Conservation (phyloP, 306 rosid genomes). For the Glycine tomentella region DNA sequence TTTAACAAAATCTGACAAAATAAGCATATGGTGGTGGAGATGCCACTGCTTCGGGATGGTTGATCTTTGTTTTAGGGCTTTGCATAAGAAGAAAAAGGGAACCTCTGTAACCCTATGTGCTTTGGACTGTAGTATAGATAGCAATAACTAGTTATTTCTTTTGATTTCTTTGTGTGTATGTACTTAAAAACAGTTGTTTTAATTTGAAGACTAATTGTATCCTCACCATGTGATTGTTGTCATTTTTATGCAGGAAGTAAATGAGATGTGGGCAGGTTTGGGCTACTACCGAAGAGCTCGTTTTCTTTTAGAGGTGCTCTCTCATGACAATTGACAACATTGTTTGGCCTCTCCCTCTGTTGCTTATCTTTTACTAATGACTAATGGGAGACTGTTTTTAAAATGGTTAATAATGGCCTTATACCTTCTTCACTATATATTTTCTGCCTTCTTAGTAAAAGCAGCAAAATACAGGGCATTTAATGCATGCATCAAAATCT, state of each 20-base stretch:
- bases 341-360: background rate
- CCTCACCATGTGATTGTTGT: slow-evolving; percentile 20
- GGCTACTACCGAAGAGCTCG: slow-evolving; percentile 97
- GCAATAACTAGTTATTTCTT: slow-evolving; percentile 13
- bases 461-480: background rate
- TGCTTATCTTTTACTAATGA: background rate
- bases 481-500: slow-evolving; percentile 25
- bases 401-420: slow-evolving; percentile 10
- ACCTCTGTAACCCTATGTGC: background rate
- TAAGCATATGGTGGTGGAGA: background rate
- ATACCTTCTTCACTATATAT: background rate
- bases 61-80: slow-evolving; percentile 14
- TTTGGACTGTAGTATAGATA: background rate
- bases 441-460: slow-evolving; percentile 7
- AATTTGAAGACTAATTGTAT: slow-evolving; percentile 9
- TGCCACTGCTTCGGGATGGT: background rate
- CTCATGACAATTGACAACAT: background rate
- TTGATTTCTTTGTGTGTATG: slow-evolving; percentile 17
- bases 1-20: background rate
- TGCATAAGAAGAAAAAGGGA: background rate
- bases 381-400: background rate
- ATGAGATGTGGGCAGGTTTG: slow-evolving; percentile 97
- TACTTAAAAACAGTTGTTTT: slow-evolving; percentile 17
- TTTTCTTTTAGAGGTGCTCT: slow-evolving; percentile 78
- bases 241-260: slow-evolving; percentile 74